Base-by-base conservation (phyloP, 2,329 filamentous ascomycete species). In the Aspergillus viridinutans region DNA sequence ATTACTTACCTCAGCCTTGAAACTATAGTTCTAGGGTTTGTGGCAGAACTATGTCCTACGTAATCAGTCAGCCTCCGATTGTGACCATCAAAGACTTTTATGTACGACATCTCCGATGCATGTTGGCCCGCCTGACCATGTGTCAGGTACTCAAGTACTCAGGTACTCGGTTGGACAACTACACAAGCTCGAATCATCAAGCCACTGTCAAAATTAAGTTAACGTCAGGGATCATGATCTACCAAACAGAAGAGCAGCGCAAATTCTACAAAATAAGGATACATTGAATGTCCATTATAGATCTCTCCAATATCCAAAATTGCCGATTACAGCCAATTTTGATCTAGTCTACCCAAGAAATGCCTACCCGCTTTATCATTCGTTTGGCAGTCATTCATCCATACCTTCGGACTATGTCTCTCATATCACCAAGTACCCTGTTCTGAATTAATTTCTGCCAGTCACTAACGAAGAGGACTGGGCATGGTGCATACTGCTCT, bases 371-470 rank as follows among this genome's bases (percentile, higher is more conserved):
- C 7, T 28, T 28, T 28, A 8, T 28, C 28, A 28, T 28, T 9
- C 28, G 28, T 10, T 9, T 28, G 28, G 28, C 8, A 9, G 28
- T 28, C 28, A 28, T 28, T 10, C 28, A 28, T 28, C 66, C 62
- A 58, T 66, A 68, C 62, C 62, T 58, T 21, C 56, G 49, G 4
- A 65, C 62, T n/a, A 69, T 56, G 47, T 66, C 59, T 55, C 53
- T 62, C 49, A 69, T 65, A 45, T 64, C 64, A 47, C 62, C 59
- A 32, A 68, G 53, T 51, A 68, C 62, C 48, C 67, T 69, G 29
- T 56, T 35, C 51, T 35, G 26, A 47, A n/a, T 58, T 42, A 40
- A 17, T 17, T 55, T 32, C 35, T 12, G 38, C 45, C 57, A 53
- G 23, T 23, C 40, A 56, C 32, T 26, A 6, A 26, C 23, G 49